Evolutionary conservation across 2,329 filamentous ascomycete genomes (phyloP).

Genomic region (Aspergillus hortae): DNA sequence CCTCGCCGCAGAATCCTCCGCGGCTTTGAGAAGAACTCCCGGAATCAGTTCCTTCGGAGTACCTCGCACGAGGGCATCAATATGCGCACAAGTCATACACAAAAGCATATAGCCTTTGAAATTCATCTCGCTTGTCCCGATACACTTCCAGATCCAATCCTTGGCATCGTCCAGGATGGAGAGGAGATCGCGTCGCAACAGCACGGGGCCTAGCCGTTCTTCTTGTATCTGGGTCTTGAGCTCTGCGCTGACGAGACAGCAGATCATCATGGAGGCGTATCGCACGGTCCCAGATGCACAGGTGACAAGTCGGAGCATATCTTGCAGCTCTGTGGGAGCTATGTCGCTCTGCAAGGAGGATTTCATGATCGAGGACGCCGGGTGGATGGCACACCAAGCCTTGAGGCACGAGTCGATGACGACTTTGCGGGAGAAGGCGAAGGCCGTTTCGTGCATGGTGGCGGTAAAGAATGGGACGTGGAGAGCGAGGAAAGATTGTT

Average conservation of each 20-base stretch:
- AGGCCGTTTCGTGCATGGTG: constrained; percentile 19
- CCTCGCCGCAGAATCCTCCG: constrained; percentile 29
- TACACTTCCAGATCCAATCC: constrained; percentile 37
- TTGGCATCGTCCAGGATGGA: constrained; percentile 39
- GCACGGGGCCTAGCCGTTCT: constrained; percentile 21
- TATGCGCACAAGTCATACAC: constrained; percentile 38
- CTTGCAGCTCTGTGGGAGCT: constrained; percentile 13
- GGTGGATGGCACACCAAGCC: constrained; percentile 42
- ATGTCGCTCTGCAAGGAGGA: constrained; percentile 5
- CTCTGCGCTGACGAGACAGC: constrained; percentile 21
- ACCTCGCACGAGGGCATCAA: constrained; percentile 42
- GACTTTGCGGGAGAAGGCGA: constrained; percentile 50
- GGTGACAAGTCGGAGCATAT: constrained; percentile 38
- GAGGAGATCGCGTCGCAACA: constrained; percentile 25
- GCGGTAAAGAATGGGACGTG: constrained; percentile 27
- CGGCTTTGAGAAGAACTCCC: constrained; percentile 34
- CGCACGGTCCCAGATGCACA: constrained; percentile 35
- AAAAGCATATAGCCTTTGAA: constrained; percentile 51
- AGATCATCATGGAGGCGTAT: constrained; percentile 14
- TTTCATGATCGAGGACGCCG: constrained; percentile 16
- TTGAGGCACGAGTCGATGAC: constrained; percentile 49
- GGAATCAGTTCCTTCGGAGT: constrained; percentile 33
- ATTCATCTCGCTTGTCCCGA: constrained; percentile 54
- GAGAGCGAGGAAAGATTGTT: constrained; percentile 25
- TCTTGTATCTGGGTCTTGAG: constrained; percentile 26